phyloP scores from a whole-genome alignment of 805 yeast genomes.

The Sugiyamaella smithiae region DNA sequence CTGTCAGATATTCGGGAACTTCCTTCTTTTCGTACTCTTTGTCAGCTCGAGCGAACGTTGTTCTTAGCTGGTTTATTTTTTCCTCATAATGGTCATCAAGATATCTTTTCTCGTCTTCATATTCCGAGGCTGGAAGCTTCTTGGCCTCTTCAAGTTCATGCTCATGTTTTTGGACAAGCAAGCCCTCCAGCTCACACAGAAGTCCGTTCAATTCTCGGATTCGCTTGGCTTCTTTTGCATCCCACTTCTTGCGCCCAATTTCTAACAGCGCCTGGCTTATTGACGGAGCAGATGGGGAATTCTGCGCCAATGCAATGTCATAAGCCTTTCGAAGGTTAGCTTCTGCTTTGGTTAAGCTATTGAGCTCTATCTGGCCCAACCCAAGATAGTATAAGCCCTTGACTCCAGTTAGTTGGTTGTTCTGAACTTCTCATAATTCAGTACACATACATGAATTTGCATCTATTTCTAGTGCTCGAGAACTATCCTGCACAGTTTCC shows the following conservation, averaged over 20 bases:
- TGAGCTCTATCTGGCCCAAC: conserved; percentile 28
- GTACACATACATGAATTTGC: conserved; percentile 18
- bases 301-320: conserved; percentile 25
- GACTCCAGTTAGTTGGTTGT: conserved; percentile 20
- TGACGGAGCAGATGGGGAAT: conserved; percentile 30
- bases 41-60: conserved; percentile 27
- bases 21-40: conserved; percentile 25
- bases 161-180: conserved; percentile 18
- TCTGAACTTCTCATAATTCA: not conserved
- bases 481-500: conserved; percentile 29
- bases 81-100: conserved; percentile 20
- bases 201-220: conserved; percentile 23
- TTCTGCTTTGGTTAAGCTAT: conserved; percentile 30
- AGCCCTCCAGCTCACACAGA: conserved; percentile 26
- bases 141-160: conserved; percentile 16
- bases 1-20: conserved; percentile 39
- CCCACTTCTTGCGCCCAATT: conserved; percentile 28
- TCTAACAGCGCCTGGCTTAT: conserved; percentile 27
- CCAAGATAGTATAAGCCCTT: conserved; percentile 30
- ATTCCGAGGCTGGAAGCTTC: conserved; percentile 19
- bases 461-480: conserved; percentile 30
- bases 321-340: conserved; percentile 29
- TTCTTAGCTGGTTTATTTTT: conserved; percentile 22
- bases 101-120: conserved; percentile 23
- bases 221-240: conserved; percentile 25